phyloP scores from a whole-genome alignment of 2,329 filamentous ascomycete genomes.

The Colletotrichum tofieldiae region DNA sequence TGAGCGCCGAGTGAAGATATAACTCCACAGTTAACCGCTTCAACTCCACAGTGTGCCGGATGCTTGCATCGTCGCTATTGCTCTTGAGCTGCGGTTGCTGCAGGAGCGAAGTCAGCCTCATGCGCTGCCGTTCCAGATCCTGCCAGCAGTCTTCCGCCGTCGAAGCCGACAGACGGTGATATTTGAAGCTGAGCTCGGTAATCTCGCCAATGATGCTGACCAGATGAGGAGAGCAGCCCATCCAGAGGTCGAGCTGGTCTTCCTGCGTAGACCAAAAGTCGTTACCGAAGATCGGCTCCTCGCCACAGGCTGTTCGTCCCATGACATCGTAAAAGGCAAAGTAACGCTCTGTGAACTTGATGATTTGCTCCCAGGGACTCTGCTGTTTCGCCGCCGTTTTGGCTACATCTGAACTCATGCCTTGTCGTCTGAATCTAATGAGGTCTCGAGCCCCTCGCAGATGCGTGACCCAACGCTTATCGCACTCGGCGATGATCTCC shows the following conservation, averaged over 20 bases:
- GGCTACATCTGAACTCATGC: conserved; percentile 17
- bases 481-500: conserved; percentile 52
- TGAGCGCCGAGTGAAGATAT: conserved; percentile 59
- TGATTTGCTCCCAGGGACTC: conserved; percentile 44
- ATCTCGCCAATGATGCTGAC: conserved; percentile 59
- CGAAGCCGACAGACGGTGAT: conserved; percentile 44
- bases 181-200: conserved; percentile 57
- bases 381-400: conserved; percentile 18
- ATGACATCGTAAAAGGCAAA: conserved; percentile 64
- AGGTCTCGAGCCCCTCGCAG: conserved; percentile 60
- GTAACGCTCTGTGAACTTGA: conserved; percentile 55
- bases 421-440: conserved; percentile 54
- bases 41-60: conserved; percentile 56
- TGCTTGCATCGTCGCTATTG: conserved; percentile 50
- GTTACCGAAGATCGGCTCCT: conserved; percentile 58
- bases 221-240: conserved; percentile 60
- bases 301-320: conserved; percentile 61
- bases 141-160: conserved; percentile 33
- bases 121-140: conserved; percentile 35
- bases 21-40: conserved; percentile 59
- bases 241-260: conserved; percentile 57
- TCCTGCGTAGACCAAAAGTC: conserved; percentile 59
- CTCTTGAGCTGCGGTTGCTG: conserved; percentile 25
- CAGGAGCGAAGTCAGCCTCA: conserved; percentile 20
- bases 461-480: conserved; percentile 60